These are phyloP conservation scores for Cryptosporidium baileyi DNA, from an alignment of 169 alveolate species.

Conservation along the genomic window DNA sequence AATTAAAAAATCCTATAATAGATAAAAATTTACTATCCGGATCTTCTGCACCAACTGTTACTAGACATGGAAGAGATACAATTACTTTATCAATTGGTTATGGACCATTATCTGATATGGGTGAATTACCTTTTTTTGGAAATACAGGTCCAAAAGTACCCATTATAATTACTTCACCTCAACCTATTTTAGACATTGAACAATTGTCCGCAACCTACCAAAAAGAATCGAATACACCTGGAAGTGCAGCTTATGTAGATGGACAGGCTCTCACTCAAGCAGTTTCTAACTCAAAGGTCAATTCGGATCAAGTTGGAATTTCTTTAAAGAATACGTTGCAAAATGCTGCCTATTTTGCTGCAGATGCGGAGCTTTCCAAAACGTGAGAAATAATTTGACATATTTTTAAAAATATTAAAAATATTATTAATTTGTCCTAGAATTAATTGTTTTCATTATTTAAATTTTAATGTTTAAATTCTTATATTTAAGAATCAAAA, in stretches of 20 bases:
- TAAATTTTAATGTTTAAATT: no score
- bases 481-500: no score
- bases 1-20: constrained; percentile 10
- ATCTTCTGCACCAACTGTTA: constrained; percentile 47
- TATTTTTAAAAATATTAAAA: background rate
- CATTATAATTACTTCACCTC: constrained; percentile 63
- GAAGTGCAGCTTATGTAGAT: constrained; percentile 67
- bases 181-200: constrained; percentile 66
- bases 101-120: constrained; percentile 52
- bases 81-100: constrained; percentile 55
- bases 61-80: constrained; percentile 67
- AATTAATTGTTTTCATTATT: no score
- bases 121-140: constrained; percentile 64
- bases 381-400: background rate
- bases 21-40: background rate
- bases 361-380: constrained; percentile 59
- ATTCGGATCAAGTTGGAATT: constrained; percentile 57
- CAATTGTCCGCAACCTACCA: constrained; percentile 60
- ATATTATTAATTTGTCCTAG: no score
- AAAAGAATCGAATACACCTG: constrained; percentile 64
- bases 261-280: constrained; percentile 67
- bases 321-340: constrained; percentile 48
- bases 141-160: constrained; percentile 70
- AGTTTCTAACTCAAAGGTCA: constrained; percentile 58
- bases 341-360: constrained; percentile 65